These are phyloP conservation scores for Amaranthus palmeri DNA, from an alignment of 148 eudicot genomes.

Conservation along the genomic window DNA sequence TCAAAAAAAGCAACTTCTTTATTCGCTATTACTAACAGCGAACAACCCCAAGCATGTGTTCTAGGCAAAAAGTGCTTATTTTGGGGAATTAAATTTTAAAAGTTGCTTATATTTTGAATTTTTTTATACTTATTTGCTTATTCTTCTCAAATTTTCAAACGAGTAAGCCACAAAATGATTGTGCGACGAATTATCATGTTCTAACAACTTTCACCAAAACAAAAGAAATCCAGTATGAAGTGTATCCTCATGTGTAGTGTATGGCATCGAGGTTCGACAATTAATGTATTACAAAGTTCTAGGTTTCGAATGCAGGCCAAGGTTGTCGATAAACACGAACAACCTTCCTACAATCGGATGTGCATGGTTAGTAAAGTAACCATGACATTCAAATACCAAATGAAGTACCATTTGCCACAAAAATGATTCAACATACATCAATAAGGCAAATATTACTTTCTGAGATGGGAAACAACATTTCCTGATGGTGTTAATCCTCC, in stretches of 20 bases:
- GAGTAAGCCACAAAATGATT: too few species aligned
- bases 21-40: too few species aligned
- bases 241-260: not conserved
- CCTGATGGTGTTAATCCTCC: not conserved
- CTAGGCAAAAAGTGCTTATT: too few species aligned
- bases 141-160: too few species aligned
- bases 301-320: slow-evolving; percentile 14
- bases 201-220: not conserved
- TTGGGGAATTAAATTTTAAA: too few species aligned
- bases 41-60: too few species aligned
- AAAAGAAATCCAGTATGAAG: not conserved
- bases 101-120: too few species aligned
- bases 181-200: too few species aligned
- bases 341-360: not conserved
- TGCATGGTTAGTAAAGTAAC: slow-evolving; percentile 11
- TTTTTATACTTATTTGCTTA: too few species aligned
- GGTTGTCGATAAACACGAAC: slow-evolving; percentile 10
- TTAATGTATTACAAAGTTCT: not conserved
- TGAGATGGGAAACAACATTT: not conserved
- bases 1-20: slow-evolving; percentile 12
- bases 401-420: slow-evolving; percentile 6
- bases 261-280: not conserved
- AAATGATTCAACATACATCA: slow-evolving; percentile 8
- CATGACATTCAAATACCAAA: not conserved
- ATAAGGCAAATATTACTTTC: slow-evolving; percentile 5